Conservation (phyloP, 1,139 yeast genomes). For the Yamadazyma membranifaciens region DNA sequence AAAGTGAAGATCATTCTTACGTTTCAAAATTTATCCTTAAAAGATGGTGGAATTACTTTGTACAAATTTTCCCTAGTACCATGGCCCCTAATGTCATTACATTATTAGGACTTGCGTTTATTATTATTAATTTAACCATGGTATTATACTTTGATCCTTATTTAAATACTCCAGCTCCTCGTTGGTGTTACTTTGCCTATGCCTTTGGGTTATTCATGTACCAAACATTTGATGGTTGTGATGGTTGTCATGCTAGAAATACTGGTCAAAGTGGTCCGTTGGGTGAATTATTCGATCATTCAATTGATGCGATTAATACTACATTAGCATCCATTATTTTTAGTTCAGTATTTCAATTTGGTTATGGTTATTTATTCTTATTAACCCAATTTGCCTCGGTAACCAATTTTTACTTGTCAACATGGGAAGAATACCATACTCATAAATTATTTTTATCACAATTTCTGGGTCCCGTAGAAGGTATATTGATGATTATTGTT, state of each 20-base stretch:
- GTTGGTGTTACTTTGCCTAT: slow-evolving; percentile 78
- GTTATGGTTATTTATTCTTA: slow-evolving; percentile 63
- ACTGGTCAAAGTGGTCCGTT: slow-evolving; percentile 94
- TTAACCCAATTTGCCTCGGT: slow-evolving; percentile 74
- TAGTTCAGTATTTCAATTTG: slow-evolving; percentile 70
- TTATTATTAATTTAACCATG: slow-evolving; percentile 59
- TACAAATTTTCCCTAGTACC: slow-evolving; percentile 71
- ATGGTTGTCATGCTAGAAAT: slow-evolving; percentile 89
- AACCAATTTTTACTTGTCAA: slow-evolving; percentile 80
- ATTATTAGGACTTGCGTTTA: slow-evolving; percentile 69
- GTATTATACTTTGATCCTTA: slow-evolving; percentile 76
- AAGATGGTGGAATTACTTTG: slow-evolving; percentile 77
- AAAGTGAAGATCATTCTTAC: slow-evolving; percentile 78
- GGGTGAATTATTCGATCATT: slow-evolving; percentile 93
- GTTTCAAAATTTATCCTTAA: slow-evolving; percentile 72
- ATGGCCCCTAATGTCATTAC: slow-evolving; percentile 92
- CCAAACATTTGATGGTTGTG: slow-evolving; percentile 96
- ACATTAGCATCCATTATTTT: slow-evolving; percentile 74
- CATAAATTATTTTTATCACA: slow-evolving; percentile 76
- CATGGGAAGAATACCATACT: slow-evolving; percentile 97
- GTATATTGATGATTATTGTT: slow-evolving; percentile 64
- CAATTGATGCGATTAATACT: slow-evolving; percentile 88
- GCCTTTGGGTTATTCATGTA: slow-evolving; percentile 85
- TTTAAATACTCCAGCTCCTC: slow-evolving; percentile 59
- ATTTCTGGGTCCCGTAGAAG: slow-evolving; percentile 95